Evolutionary conservation across 768 basidiomycete species (phyloP).

Genomic region (Kwoniella bestiolae): DNA sequence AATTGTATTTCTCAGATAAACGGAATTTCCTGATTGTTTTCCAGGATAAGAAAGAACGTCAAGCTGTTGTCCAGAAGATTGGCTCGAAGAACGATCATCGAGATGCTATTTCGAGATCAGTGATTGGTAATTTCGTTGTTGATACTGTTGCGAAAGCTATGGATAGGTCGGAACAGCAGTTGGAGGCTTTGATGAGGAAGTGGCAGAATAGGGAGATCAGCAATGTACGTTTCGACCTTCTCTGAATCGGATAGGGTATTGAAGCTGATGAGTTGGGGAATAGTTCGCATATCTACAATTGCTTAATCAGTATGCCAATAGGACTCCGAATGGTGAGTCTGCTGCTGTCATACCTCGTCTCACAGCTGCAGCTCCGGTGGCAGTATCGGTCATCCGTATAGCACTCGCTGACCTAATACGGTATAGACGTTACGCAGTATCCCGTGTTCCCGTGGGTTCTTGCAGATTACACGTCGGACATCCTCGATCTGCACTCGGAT

Average conservation of each 20-base stretch:
- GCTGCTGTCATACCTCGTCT: background rate
- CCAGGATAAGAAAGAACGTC: constrained; percentile 68
- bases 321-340: constrained; percentile 75
- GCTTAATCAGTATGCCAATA: constrained; percentile 86
- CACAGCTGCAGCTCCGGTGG: background rate
- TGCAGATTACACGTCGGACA: constrained; percentile 76
- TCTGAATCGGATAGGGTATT: too few species aligned
- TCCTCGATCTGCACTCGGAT: constrained; percentile 45
- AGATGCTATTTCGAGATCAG: constrained; percentile 63
- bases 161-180: constrained; percentile 47
- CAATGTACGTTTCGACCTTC: constrained; percentile 65
- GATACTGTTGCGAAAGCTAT: constrained; percentile 53
- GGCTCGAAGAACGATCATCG: constrained; percentile 62
- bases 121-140: constrained; percentile 55
- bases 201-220: constrained; percentile 93
- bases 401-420: constrained; percentile 7
- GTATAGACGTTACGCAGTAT: constrained; percentile 80
- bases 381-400: background rate
- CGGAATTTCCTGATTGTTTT: constrained; percentile 85
- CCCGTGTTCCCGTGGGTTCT: constrained; percentile 88
- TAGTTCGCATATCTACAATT: constrained; percentile 89
- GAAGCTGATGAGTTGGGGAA: constrained; percentile 9
- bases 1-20: constrained; percentile 91
- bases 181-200: constrained; percentile 60
- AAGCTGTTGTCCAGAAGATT: constrained; percentile 51